These are phyloP conservation scores for Colletotrichum australisinense DNA, from an alignment of 2,329 filamentous ascomycete species.

Conservation along the genomic window DNA sequence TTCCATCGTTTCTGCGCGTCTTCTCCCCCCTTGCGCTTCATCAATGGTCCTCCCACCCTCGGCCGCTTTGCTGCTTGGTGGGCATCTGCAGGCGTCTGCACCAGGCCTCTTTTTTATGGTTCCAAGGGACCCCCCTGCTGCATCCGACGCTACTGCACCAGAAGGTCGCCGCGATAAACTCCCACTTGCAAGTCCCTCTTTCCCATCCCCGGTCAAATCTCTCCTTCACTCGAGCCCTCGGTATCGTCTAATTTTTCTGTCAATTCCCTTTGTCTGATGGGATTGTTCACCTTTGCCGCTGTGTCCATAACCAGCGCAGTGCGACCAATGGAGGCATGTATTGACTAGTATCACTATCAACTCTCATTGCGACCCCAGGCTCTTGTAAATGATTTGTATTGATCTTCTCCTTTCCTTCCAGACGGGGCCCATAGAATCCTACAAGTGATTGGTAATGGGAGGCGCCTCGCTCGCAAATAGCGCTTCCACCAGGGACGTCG, in stretches of 20 bases:
- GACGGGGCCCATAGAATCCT: neutral
- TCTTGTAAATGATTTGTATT: neutral
- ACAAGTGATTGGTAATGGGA: neutral
- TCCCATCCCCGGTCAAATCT: constrained; percentile 7
- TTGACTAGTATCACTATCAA: neutral
- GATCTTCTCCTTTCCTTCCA: neutral
- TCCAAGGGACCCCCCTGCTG: constrained; percentile 22
- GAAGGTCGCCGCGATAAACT: constrained; percentile 29
- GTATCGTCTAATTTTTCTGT: neutral
- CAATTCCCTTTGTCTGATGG: neutral
- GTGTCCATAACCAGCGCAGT: neutral
- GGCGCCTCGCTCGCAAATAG: constrained; percentile 8
- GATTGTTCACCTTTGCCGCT: neutral
- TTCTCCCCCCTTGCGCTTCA: neutral
- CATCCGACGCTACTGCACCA: constrained; percentile 32
- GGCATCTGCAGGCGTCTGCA: constrained; percentile 29
- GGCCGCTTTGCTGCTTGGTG: constrained; percentile 1
- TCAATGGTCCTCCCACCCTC: neutral
- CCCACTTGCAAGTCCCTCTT: constrained; percentile 2
- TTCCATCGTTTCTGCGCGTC: constrained; percentile 2
- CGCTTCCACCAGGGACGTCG: constrained; percentile 1
- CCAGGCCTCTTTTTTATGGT: constrained; percentile 35
- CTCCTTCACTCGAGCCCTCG: constrained; percentile 1
- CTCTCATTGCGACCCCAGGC: constrained; percentile 5
- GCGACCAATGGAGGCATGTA: neutral